A percentile compares a stretch with the other conserved stretches of the same genome.
phyloP scores from a whole-genome alignment of 805 yeast species.

The Candida caryicola region DNA sequence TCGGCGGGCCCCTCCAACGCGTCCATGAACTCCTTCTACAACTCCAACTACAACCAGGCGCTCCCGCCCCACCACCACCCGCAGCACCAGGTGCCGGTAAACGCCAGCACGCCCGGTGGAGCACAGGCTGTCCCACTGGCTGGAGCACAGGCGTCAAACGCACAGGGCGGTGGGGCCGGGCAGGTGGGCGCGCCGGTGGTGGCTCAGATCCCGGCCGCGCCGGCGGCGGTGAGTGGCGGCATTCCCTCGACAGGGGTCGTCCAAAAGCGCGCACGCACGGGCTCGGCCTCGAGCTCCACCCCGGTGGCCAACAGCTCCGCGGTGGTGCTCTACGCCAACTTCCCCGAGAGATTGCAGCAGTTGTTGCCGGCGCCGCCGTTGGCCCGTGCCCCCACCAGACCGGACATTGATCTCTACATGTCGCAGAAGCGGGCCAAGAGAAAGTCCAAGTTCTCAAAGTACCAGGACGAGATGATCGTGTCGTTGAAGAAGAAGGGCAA shows the following conservation, averaged over 20 bases:
- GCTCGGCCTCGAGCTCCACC: constrained; percentile 1
- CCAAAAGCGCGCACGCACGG: constrained; percentile 1
- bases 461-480: constrained; percentile 66
- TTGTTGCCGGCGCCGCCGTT: constrained; percentile 51
- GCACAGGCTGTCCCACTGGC: constrained; percentile 1
- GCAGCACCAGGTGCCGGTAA: constrained; percentile 7
- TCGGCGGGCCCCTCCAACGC: constrained; percentile 5
- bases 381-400: constrained; percentile 38
- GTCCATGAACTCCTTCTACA: constrained; percentile 8
- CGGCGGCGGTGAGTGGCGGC: background rate
- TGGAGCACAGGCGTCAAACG: background rate
- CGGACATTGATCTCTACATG: constrained; percentile 39
- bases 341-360: constrained; percentile 26
- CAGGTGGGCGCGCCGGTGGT: background rate
- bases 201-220: constrained; percentile 2
- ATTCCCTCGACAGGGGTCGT: background rate
- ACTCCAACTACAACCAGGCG: constrained; percentile 4
- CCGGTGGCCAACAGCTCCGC: constrained; percentile 1
- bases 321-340: constrained; percentile 17
- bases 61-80: constrained; percentile 7
- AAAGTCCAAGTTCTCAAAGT: constrained; percentile 65
- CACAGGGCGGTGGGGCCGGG: too few relatives aligned
- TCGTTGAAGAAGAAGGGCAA: constrained; percentile 59
- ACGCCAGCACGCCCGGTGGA: background rate
- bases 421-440: constrained; percentile 53